Base-by-base conservation (phyloP, 1,284 basidiomycete genomes). In the Abortiporus biennis region DNA sequence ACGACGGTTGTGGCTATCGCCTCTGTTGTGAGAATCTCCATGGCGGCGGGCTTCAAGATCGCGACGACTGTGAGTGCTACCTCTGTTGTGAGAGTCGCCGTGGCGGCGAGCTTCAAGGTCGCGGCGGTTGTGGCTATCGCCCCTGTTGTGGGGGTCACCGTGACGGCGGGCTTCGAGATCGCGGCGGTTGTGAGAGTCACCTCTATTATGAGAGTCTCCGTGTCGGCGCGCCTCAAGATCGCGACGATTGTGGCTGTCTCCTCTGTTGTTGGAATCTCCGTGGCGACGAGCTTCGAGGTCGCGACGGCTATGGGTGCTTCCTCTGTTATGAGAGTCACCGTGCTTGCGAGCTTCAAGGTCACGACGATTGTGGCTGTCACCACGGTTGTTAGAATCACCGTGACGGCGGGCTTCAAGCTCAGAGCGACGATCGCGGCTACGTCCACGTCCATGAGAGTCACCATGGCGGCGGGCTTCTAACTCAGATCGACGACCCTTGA, bases 271-370 rank as follows among this genome's bases (percentile, higher is more conserved):
- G n/a, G n/a, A n/a, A n/a, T n/a, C n/a, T n/a, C n/a, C n/a, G n/a
- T n/a, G n/a, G n/a, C n/a, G n/a, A n/a, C n/a, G n/a, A n/a, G n/a
- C n/a, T n/a, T n/a, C n/a, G 37, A 44, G 44, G 21, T 41, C 43
- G 32, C 20, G 16, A 17, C 34, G 36, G 20, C 47, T 48, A 35
- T 47, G 34, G n/a, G 50, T 49, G 19, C 51, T 45, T 25, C 50
- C 52, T 22, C 52, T 34, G 3, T 47, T 31, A 1, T 47, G 43
- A 9, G 52, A 53, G 34, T 53, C 48, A n/a, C 55, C 54, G 34
- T 52, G 50, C 13, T 50, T 36, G 38, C 54, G 49, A 24, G 46
- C 43, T 5, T 43, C 46, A 3, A 49, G 38, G 6, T 38, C 51
- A 29, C 42, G 33, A 9, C 41, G 20, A 22, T 27, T 23, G 24